phyloP scores from a whole-genome alignment of 116 monocot species.

The Posidonia oceanica region DNA sequence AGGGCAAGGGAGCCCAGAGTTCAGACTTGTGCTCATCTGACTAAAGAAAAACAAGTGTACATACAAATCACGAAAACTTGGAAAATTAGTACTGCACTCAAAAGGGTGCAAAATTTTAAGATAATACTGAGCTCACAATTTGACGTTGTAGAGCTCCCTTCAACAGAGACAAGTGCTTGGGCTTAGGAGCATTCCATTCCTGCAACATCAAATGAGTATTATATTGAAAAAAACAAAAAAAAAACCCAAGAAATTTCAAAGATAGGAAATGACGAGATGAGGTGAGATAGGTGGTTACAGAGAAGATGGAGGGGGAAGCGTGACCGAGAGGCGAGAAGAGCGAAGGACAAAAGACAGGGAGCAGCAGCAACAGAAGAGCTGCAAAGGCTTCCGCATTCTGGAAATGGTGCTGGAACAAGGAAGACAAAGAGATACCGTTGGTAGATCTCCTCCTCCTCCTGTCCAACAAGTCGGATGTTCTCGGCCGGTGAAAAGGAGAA shows the following conservation, averaged over 20 bases:
- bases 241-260: background rate
- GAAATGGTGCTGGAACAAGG: no score
- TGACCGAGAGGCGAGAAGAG: constrained; percentile 41
- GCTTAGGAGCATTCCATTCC: constrained; percentile 97
- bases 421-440: no score
- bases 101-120: no score
- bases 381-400: constrained; percentile 11
- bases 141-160: constrained; percentile 42
- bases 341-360: constrained; percentile 34
- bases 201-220: constrained; percentile 8
- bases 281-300: constrained; percentile 21
- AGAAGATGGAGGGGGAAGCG: constrained; percentile 59
- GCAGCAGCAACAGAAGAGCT: constrained; percentile 29
- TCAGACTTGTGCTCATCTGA: constrained; percentile 40
- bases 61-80: background rate
- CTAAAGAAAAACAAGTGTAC: constrained; percentile 18
- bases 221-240: background rate
- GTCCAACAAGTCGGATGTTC: no score
- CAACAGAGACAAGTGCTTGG: constrained; percentile 58
- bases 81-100: background rate
- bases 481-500: no score
- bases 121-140: constrained; percentile 10
- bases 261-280: background rate
- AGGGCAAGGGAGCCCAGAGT: constrained; percentile 71
- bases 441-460: no score